Percentiles rank a stretch among this genome's conserved stretches.
Conservation (phyloP, 148 eudicot genomes). For the Chenopodium berlandieri region DNA sequence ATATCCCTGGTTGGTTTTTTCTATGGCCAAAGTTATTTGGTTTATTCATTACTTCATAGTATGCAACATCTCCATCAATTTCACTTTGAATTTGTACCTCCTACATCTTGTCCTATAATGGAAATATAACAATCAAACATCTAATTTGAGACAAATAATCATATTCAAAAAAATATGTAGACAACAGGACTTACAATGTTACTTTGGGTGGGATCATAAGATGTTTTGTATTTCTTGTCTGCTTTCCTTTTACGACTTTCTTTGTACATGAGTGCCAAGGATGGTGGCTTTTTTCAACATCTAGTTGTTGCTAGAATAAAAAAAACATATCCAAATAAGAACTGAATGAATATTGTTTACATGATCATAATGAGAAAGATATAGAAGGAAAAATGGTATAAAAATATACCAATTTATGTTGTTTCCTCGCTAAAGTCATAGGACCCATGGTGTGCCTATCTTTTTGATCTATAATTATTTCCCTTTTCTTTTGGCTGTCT, state of each 20-base stretch:
- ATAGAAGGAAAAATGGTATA: no score
- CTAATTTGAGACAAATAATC: neutral
- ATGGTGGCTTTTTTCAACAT: neutral
- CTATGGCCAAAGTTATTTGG: neutral
- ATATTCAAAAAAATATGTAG: neutral
- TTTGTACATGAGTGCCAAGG: no score
- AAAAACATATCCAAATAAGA: neutral
- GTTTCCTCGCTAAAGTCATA: no score
- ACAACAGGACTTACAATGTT: neutral
- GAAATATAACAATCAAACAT: neutral
- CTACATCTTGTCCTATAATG: neutral
- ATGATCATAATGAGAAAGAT: no score
- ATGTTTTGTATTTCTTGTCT: no score
- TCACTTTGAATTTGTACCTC: neutral
- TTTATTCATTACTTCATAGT: neutral
- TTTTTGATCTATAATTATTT: neutral
- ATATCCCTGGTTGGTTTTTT: no score
- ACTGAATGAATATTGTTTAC: no score
- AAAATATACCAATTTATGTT: no score
- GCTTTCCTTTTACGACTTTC: no score
- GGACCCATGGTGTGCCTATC: no score
- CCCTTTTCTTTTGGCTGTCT: neutral
- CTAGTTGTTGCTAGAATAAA: neutral
- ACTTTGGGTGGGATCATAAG: no score
- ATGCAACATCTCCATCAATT: constrained; percentile 1